Base-by-base conservation (phyloP, 148 eudicot species). In the Linanthus parryae region DNA sequence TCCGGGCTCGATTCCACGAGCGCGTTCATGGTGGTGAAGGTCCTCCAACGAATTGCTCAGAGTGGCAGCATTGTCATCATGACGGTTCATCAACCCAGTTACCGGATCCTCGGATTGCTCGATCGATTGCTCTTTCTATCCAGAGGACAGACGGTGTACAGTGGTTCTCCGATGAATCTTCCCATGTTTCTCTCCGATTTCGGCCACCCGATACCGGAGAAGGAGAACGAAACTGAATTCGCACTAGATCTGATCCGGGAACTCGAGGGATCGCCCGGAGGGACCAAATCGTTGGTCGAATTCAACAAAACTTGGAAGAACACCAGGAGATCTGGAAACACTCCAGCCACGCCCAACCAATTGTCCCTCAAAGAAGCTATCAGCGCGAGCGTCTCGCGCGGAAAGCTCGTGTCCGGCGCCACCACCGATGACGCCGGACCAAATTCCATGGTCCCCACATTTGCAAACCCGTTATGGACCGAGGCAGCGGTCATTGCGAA, bases 1-100 rank as follows among this genome's bases (percentile, higher is more conserved):
- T 89, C 97, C 0, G 97, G 95, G 16, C 85, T 89, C 1, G 97
- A 89, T 54, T 89, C 95, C 7, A 89, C 97, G 1, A 85, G 91
- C 9, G 97, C 97, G 0, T 80, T 54, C 70, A 89, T 89, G 97
- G 95, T 85, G 38, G 87, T 89, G 8, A 82, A 82, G 44, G 97
- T 89, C 45, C 59, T 89, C 14, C 84, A 85, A 34, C 60, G 81
- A n/a, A 85, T 89, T 7, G 97, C 97, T 2, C 85, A 74, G 21
- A 82, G 81, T 22, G 97, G 97, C 3, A 89, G 97, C 53, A 85
- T 89, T 0, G 95, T 89, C 17, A 67, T 89, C 21, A 71, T 78
- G 82, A 77, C 97, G 0, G 78, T 89, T 14, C 95, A 89, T 29
- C 97, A 89, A 49, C 97, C 97, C 0, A 89, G 91, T 35, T 75